Conservation (phyloP, 441 rosid genomes). For the Pelargonium cotyledonis region DNA sequence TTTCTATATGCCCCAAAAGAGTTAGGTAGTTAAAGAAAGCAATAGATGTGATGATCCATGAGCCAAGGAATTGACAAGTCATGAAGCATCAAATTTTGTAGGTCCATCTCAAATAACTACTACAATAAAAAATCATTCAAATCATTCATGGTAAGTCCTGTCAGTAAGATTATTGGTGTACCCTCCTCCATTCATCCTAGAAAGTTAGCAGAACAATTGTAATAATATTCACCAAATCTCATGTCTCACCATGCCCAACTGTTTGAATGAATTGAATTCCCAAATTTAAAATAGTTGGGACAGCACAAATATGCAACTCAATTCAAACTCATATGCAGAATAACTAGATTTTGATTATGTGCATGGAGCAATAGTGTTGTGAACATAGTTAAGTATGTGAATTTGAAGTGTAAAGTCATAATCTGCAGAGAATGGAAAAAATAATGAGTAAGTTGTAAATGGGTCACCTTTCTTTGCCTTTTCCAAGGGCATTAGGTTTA, state of each 20-base stretch:
- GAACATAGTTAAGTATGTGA: no score
- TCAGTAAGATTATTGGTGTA: neutral
- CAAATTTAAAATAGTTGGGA: no score
- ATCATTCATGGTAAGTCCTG: neutral
- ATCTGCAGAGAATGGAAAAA: no score
- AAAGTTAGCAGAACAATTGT: neutral
- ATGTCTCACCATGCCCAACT: neutral
- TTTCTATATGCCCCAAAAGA: neutral
- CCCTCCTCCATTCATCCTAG: neutral
- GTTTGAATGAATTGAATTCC: neutral
- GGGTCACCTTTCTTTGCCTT: no score
- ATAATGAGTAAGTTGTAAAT: no score
- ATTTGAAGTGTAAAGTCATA: no score
- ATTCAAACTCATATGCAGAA: no score
- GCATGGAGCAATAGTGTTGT: no score
- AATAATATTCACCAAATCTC: neutral
- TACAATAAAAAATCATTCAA: neutral
- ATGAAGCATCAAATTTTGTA: neutral
- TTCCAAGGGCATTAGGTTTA: neutral
- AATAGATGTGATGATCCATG: neutral
- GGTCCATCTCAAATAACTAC: slow-evolving; percentile 1
- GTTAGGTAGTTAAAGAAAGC: neutral
- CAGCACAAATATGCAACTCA: no score
- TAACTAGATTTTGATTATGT: no score
- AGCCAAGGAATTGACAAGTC: neutral